Evolutionary conservation across 1,284 basidiomycete species (phyloP).

Genomic region (Retiboletus flavoniger): DNA sequence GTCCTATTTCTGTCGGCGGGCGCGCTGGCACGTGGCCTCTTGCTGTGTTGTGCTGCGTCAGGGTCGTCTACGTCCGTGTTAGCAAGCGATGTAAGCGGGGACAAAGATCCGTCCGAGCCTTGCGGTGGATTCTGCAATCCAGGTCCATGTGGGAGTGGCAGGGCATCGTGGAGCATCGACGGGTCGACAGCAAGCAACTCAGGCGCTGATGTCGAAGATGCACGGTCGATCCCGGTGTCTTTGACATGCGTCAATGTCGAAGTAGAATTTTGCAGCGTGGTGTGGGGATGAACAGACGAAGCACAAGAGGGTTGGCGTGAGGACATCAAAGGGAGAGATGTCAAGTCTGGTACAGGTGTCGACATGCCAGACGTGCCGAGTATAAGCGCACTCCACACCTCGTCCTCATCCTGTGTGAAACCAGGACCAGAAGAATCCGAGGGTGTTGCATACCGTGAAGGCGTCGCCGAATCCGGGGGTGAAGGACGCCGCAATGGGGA

Average conservation of each 20-base stretch:
- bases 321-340: neutral
- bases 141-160: neutral
- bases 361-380: constrained; percentile 12
- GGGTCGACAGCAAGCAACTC: constrained; percentile 12
- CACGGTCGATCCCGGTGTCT: neutral
- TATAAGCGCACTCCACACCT: constrained; percentile 21
- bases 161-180: constrained; percentile 8
- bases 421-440: neutral
- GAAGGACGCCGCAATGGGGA: neutral
- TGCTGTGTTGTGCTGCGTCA: neutral
- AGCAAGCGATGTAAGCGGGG: constrained; percentile 22
- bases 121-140: neutral
- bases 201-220: neutral
- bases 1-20: neutral
- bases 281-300: neutral
- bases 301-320: constrained; percentile 2
- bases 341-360: constrained; percentile 5
- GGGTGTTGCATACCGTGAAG: constrained; percentile 13
- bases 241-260: neutral
- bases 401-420: constrained; percentile 21
- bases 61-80: neutral
- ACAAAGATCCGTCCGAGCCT: constrained; percentile 8
- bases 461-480: neutral
- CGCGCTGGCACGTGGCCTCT: neutral
- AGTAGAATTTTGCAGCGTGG: neutral